Evolutionary conservation across 257 asterid species (phyloP), one percentile per base, ranked within the genome.

Genomic region (Phtheirospermum japonicum): DNA sequence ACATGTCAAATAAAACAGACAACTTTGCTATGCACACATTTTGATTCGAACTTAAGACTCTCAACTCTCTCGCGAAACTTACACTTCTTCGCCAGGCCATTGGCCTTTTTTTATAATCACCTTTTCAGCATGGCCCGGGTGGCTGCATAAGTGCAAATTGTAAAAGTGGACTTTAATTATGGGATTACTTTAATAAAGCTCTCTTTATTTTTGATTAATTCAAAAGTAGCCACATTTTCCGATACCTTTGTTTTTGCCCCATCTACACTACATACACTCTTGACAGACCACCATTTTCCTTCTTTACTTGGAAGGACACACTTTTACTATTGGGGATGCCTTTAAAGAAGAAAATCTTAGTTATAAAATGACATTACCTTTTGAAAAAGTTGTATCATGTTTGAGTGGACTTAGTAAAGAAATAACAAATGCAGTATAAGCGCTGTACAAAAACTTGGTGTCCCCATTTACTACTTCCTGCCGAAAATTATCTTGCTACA

Each of bases 181-280:
- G 77, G 75, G 65, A 69, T 70, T 67, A 36, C 77, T 79, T 72
- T 79, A 54, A 48, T 72, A 66, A 79, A 75, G 73, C 53, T 54
- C 34, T 50, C 65, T 69, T 66, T 67, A 59, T 65, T 52, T 72
- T 65, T 45, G 31, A 49, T 39, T 60, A 66, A 53, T 66, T 17
- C 64, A 75, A 71, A 71, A 75, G 73, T 71, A 40, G 66, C 33
- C 65, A 66, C 57, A 65, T 6, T n/a, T 72, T 68, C 45, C 37
- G 7, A 68, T 12, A 54, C 54, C 57, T 14, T 42, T 18, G 53
- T 60, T 61, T 50, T 14, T 59, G 46, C 42, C n/a, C 59, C 30
- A 5, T 12, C 33, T 6, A 18, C 14, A 9, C n/a, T 0, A 33
- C 40, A 36, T 30, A 39, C 33, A n/a, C 19, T 48, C 48, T 40